Evolutionary conservation across 495 filamentous ascomycete species (phyloP).

Genomic region (Penicillium dipodomyicola): DNA sequence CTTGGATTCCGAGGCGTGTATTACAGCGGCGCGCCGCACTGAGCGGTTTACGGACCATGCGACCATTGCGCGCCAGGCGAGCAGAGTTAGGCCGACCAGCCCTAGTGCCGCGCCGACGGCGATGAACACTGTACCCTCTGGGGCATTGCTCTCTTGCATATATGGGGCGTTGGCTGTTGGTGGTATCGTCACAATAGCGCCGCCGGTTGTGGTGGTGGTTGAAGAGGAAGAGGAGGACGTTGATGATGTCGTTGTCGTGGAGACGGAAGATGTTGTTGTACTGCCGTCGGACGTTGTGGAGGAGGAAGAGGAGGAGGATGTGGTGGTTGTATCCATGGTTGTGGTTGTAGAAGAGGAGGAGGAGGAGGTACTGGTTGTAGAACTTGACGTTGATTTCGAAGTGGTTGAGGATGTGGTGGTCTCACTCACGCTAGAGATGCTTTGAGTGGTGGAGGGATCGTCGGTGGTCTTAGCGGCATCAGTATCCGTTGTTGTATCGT

Average conservation of each 20-base stretch:
- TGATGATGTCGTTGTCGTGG: constrained; percentile 30
- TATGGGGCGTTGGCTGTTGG: constrained; percentile 84
- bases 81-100: constrained; percentile 71
- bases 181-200: constrained; percentile 62
- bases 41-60: constrained; percentile 91
- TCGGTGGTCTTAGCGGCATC: constrained; percentile 30
- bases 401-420: constrained; percentile 19
- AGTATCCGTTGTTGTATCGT: constrained; percentile 18
- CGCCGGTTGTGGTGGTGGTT: constrained; percentile 18
- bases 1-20: constrained; percentile 71
- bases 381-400: constrained; percentile 17
- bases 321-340: constrained; percentile 28
- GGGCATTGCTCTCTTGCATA: constrained; percentile 88
- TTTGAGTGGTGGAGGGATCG: constrained; percentile 30
- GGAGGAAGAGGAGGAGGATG: constrained; percentile 24
- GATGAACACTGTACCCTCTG: constrained; percentile 96
- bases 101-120: constrained; percentile 84
- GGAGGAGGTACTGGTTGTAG: constrained; percentile 18
- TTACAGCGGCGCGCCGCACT: constrained; percentile 71
- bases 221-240: constrained; percentile 25
- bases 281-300: constrained; percentile 17
- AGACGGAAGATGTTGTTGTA: constrained; percentile 25
- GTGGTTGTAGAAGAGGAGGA: constrained; percentile 19
- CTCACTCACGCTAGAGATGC: constrained; percentile 21
- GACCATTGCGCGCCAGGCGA: constrained; percentile 85